phyloP scores from a whole-genome alignment of 306 rosid genomes.

The Biancaea sappan region DNA sequence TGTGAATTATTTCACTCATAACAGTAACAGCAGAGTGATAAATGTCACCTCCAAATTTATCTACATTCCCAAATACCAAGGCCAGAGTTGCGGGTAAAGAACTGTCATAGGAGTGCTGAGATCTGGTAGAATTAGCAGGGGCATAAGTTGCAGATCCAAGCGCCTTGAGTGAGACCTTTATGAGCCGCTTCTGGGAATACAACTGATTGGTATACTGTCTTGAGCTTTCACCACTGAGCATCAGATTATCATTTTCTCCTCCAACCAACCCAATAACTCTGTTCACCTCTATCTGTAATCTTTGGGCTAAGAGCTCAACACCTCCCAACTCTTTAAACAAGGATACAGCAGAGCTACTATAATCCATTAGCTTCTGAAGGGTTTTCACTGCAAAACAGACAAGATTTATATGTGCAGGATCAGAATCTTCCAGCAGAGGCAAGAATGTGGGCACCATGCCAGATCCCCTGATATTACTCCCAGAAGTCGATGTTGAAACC shows the following conservation, averaged over 20 bases:
- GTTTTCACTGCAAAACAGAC: constrained; percentile 96
- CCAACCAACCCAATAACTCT: constrained; percentile 72
- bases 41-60: constrained; percentile 94
- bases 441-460: constrained; percentile 99
- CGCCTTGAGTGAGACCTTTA: constrained; percentile 88
- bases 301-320: constrained; percentile 86
- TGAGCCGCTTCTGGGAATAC: constrained; percentile 82
- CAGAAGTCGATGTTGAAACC: constrained; percentile 90
- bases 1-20: constrained; percentile 97
- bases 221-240: constrained; percentile 76
- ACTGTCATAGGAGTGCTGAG: constrained; percentile 68
- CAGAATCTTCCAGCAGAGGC: constrained; percentile 94
- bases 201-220: constrained; percentile 64
- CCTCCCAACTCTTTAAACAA: constrained; percentile 96
- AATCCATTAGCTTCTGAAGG: constrained; percentile 98
- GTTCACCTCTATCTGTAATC: constrained; percentile 82
- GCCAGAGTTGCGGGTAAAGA: constrained; percentile 77
- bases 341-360: constrained; percentile 90
- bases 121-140: constrained; percentile 71
- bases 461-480: constrained; percentile 88
- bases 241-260: constrained; percentile 47
- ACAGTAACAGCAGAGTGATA: constrained; percentile 96
- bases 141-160: constrained; percentile 93
- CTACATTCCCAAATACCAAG: constrained; percentile 67
- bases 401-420: constrained; percentile 81